phyloP scores from a whole-genome alignment of 176 grass and related monocot species.

The Elaeis guineensis region DNA sequence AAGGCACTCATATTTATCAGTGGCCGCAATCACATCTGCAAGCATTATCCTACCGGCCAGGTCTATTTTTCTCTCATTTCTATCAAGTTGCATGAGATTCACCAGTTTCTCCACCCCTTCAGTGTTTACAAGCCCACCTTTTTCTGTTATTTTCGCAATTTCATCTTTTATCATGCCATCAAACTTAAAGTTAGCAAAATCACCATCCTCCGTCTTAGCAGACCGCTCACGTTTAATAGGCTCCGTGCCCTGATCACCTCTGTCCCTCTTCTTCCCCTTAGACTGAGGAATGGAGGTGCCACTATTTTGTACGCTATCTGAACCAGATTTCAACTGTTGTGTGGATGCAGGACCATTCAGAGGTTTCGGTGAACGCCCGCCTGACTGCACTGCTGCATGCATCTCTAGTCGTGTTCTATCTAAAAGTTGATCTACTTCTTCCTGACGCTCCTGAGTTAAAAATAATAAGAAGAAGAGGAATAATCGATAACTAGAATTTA shows the following conservation, averaged over 20 bases:
- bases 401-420: constrained; percentile 59
- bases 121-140: constrained; percentile 3
- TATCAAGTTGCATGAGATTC: constrained; percentile 3
- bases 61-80: constrained; percentile 7
- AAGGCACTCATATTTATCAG: constrained; percentile 14
- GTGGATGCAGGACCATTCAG: constrained; percentile 41
- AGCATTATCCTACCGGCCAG: not conserved
- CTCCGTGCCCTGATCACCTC: constrained; percentile 6
- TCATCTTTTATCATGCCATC: constrained; percentile 2
- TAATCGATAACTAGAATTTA: not conserved
- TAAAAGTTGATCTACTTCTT: constrained; percentile 75
- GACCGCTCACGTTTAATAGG: constrained; percentile 7
- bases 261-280: constrained; percentile 20
- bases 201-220: constrained; percentile 13
- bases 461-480: not conserved
- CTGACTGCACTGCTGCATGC: constrained; percentile 59
- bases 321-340: constrained; percentile 28
- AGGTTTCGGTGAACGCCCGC: constrained; percentile 54
- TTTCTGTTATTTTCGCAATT: constrained; percentile 10
- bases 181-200: not conserved
- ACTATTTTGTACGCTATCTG: constrained; percentile 13
- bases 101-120: constrained; percentile 10
- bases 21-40: constrained; percentile 14
- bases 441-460: constrained; percentile 60
- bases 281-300: constrained; percentile 6